Conservation (phyloP, 139 green algal species). For the Helicosporidium sp. region DNA sequence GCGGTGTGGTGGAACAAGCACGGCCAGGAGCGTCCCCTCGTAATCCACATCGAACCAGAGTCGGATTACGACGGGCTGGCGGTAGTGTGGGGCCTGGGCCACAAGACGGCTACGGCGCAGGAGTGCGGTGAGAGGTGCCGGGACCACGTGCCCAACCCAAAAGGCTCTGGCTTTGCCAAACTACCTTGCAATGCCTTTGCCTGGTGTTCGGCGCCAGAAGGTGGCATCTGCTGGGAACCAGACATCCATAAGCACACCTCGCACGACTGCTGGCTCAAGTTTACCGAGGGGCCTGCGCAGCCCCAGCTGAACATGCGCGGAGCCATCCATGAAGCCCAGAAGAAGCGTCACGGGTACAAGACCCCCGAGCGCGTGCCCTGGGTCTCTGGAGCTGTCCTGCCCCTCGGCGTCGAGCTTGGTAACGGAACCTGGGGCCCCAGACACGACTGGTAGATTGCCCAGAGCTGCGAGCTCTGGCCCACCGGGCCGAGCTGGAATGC, state of each 20-base stretch:
- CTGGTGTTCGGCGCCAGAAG: constrained; percentile 37
- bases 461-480: neutral
- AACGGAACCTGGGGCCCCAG: constrained; percentile 43
- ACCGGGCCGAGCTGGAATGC: neutral
- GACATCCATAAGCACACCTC: constrained; percentile 58
- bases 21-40: constrained; percentile 1
- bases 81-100: constrained; percentile 52
- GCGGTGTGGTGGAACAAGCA: constrained; percentile 8
- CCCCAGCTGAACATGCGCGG: constrained; percentile 53
- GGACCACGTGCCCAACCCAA: constrained; percentile 22
- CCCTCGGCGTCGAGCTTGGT: constrained; percentile 20
- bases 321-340: constrained; percentile 9
- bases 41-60: constrained; percentile 18
- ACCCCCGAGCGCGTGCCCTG: constrained; percentile 31
- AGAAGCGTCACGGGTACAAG: constrained; percentile 15
- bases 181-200: constrained; percentile 72
- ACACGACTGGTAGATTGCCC: constrained; percentile 32
- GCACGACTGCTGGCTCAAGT: constrained; percentile 79
- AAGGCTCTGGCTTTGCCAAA: neutral
- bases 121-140: constrained; percentile 40
- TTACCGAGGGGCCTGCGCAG: constrained; percentile 24
- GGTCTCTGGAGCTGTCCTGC: constrained; percentile 43
- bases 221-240: constrained; percentile 56
- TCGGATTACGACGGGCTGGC: constrained; percentile 53
- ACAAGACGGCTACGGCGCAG: constrained; percentile 38